Conservation (phyloP, 345 rosid genomes). For the Moricandia arvensis region DNA sequence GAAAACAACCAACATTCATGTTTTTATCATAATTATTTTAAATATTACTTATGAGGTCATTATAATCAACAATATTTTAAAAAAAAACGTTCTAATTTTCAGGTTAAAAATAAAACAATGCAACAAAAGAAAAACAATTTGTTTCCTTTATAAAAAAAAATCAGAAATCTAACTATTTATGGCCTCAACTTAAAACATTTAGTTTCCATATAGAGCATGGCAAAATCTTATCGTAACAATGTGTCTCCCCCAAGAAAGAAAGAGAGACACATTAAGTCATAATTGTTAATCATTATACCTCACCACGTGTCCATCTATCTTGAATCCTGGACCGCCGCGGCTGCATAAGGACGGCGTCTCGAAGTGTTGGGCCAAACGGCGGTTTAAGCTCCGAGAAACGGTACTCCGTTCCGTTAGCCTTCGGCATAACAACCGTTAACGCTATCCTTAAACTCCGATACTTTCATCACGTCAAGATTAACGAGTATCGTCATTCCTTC, state of each 20-base stretch:
- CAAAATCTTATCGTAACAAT: background rate
- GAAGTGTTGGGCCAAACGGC: conserved; percentile 31
- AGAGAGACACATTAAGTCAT: background rate
- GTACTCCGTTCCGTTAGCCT: conserved; percentile 66
- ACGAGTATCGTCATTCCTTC: conserved; percentile 55
- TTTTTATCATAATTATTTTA: background rate
- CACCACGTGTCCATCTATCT: conserved; percentile 48
- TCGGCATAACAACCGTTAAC: conserved; percentile 50
- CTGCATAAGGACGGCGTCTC: conserved; percentile 52
- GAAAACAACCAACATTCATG: background rate
- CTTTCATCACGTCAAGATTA: conserved; percentile 56
- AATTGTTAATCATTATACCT: conserved; percentile 17
- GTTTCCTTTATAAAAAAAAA: no score
- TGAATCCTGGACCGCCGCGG: conserved; percentile 61
- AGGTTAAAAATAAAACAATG: no score
- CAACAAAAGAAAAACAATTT: no score
- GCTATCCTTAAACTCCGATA: conserved; percentile 46
- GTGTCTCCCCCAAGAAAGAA: background rate
- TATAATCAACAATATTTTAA: background rate
- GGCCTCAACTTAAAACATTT: background rate
- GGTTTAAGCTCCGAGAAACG: conserved; percentile 30
- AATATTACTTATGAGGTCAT: background rate
- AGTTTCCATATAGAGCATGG: background rate
- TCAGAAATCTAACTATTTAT: background rate
- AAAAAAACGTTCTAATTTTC: background rate